These are phyloP conservation scores for Cryptococcus maquisensis DNA, from an alignment of 1,284 basidiomycete species.

Conservation along the genomic window DNA sequence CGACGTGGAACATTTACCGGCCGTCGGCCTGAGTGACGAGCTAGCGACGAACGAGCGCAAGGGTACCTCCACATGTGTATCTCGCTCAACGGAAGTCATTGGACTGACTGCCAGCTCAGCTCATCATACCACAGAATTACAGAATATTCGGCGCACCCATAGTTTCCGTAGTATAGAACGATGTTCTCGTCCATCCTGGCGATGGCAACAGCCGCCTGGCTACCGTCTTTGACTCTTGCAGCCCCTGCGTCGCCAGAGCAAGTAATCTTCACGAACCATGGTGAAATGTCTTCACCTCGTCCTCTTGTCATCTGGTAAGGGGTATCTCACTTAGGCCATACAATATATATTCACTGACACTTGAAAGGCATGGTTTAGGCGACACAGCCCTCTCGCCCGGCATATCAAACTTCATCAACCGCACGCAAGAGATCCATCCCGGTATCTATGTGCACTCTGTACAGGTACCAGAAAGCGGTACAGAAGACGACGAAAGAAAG, in stretches of 20 bases:
- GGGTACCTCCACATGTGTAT: no score
- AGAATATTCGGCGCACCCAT: no score
- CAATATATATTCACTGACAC: neutral
- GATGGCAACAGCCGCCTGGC: no score
- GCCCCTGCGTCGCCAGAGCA: neutral
- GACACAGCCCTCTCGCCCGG: constrained; percentile 52
- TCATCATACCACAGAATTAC: no score
- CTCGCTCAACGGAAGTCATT: no score
- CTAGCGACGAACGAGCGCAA: no score
- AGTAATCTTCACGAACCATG: neutral
- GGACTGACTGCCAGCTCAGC: no score
- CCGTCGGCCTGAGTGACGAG: no score
- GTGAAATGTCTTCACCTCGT: constrained; percentile 47
- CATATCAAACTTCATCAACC: constrained; percentile 59
- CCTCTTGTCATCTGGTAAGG: constrained; percentile 78
- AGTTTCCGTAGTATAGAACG: no score
- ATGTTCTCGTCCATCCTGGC: no score
- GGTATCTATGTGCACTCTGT: constrained; percentile 84
- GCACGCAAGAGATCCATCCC: constrained; percentile 67
- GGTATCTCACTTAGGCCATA: neutral
- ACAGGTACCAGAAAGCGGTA: constrained; percentile 62
- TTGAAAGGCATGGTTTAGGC: constrained; percentile 77
- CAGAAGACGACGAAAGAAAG: constrained; percentile 61
- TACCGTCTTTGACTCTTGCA: neutral
- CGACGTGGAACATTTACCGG: no score